Conservation (phyloP, 2,329 filamentous ascomycete species). For the Aureobasidium mangrovei region DNA sequence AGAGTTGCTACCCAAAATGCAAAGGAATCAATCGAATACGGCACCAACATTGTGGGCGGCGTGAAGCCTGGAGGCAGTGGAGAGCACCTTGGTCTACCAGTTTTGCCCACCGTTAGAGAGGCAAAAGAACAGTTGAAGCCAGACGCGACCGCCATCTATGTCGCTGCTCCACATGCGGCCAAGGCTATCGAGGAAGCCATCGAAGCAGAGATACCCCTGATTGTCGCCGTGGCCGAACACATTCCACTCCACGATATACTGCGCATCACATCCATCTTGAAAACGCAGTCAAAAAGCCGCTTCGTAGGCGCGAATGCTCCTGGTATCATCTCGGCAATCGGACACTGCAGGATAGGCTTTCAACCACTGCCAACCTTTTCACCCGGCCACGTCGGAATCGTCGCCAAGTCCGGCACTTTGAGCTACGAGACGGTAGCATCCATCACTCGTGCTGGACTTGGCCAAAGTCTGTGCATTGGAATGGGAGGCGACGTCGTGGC, state of each 20-base stretch:
- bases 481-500: constrained; percentile 69
- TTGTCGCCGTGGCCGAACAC: constrained; percentile 73
- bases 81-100: constrained; percentile 63
- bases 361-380: constrained; percentile 66
- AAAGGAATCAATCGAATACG: constrained; percentile 65
- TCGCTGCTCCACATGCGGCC: constrained; percentile 64
- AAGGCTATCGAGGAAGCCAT: constrained; percentile 72
- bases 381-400: constrained; percentile 61
- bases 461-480: constrained; percentile 67
- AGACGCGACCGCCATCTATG: constrained; percentile 71
- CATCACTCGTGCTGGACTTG: constrained; percentile 62
- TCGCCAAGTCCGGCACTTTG: constrained; percentile 72
- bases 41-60: constrained; percentile 71
- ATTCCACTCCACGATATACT: constrained; percentile 72
- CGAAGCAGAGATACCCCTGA: constrained; percentile 66
- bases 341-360: constrained; percentile 64
- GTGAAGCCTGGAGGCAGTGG: constrained; percentile 63
- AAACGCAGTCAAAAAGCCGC: constrained; percentile 61
- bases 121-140: constrained; percentile 64
- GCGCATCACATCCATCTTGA: constrained; percentile 60
- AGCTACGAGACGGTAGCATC: constrained; percentile 74
- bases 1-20: constrained; percentile 65
- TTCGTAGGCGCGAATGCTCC: constrained; percentile 75
- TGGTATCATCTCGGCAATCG: constrained; percentile 66
- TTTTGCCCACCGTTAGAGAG: constrained; percentile 58